phyloP scores from a whole-genome alignment of 345 rosid genomes.

The Clausena lansium region DNA sequence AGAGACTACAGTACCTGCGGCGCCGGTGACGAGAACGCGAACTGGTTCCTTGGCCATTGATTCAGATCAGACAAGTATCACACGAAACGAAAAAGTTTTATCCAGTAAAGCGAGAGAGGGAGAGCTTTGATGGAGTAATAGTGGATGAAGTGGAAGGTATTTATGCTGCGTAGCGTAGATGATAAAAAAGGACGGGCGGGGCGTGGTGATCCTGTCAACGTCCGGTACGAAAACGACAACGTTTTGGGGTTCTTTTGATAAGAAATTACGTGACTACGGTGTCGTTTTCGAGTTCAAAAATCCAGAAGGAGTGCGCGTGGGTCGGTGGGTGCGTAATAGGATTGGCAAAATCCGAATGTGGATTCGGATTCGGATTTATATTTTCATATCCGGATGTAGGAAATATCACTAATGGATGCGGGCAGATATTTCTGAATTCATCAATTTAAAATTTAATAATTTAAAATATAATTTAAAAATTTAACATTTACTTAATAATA shows the following conservation, averaged over 20 bases:
- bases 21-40: constrained; percentile 98
- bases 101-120: neutral
- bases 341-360: too few species aligned
- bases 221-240: neutral
- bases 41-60: constrained; percentile 90
- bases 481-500: too few species aligned
- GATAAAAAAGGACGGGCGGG: neutral
- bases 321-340: too few species aligned
- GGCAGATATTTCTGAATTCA: too few species aligned
- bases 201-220: neutral
- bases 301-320: neutral
- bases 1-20: constrained; percentile 66
- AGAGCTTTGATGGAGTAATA: neutral
- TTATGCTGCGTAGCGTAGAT: neutral
- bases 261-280: neutral
- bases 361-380: too few species aligned
- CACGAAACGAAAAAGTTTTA: neutral
- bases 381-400: too few species aligned
- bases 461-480: too few species aligned
- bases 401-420: too few species aligned
- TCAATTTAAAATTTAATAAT: too few species aligned
- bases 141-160: neutral
- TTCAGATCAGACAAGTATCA: constrained; percentile 13
- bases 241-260: neutral
- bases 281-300: neutral